Conservation (phyloP, 495 filamentous ascomycete species). For the Daldinia childiae region DNA sequence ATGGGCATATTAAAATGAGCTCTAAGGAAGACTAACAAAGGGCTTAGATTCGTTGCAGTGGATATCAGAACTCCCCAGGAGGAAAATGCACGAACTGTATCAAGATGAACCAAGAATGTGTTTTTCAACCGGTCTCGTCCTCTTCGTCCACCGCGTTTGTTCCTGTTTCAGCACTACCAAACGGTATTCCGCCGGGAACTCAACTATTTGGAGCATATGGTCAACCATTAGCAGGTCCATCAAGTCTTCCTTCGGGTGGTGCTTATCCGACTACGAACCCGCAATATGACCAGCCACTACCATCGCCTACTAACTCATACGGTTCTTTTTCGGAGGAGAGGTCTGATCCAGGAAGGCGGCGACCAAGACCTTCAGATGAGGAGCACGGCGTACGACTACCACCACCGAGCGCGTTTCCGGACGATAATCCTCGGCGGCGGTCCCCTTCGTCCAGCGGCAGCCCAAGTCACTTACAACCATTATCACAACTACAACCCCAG, state of each 20-base stretch:
- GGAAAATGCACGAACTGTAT: slow-evolving; percentile 62
- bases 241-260: slow-evolving; percentile 33
- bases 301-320: slow-evolving; percentile 48
- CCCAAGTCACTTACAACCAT: slow-evolving; percentile 50
- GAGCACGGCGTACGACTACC: slow-evolving; percentile 55
- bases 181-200: slow-evolving; percentile 60
- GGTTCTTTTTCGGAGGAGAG: slow-evolving; percentile 45
- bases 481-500: slow-evolving; percentile 46
- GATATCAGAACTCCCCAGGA: slow-evolving; percentile 59
- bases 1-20: neutral
- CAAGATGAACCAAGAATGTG: slow-evolving; percentile 61
- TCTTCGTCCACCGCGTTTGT: slow-evolving; percentile 59
- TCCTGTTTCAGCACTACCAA: slow-evolving; percentile 57
- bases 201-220: slow-evolving; percentile 61
- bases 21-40: slow-evolving; percentile 14
- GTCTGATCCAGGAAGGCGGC: slow-evolving; percentile 42
- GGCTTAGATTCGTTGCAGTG: slow-evolving; percentile 61
- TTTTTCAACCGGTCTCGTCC: slow-evolving; percentile 61
- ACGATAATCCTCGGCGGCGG: slow-evolving; percentile 57
- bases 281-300: slow-evolving; percentile 51
- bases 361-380: slow-evolving; percentile 53
- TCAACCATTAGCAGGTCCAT: slow-evolving; percentile 51
- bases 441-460: slow-evolving; percentile 57
- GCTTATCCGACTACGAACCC: slow-evolving; percentile 42
- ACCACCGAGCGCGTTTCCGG: slow-evolving; percentile 55